Percentiles rank a stretch among this genome's conserved stretches.
phyloP scores from a whole-genome alignment of 2,329 filamentous ascomycete species.

The Gaeumannomyces sp. region DNA sequence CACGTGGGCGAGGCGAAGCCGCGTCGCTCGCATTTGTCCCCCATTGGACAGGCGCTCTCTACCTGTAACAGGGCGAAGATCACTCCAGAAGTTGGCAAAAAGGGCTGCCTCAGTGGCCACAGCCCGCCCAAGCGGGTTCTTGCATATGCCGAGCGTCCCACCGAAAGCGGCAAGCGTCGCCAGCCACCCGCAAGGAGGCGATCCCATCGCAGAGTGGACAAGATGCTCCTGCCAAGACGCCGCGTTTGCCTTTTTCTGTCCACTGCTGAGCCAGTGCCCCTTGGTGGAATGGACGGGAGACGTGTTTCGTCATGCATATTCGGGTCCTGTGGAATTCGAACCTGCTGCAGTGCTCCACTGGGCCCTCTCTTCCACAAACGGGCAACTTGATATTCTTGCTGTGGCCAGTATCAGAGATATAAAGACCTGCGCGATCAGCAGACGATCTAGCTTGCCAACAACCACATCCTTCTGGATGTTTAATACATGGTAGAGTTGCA shows the following conservation, averaged over 20 bases:
- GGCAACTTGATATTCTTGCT: background rate
- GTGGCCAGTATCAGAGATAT: background rate
- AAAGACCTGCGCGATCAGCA: background rate
- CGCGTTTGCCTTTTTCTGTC: background rate
- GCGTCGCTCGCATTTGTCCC: background rate
- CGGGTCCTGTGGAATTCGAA: too few relatives aligned
- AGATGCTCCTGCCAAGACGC: background rate
- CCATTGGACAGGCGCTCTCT: background rate
- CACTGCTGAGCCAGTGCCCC: background rate
- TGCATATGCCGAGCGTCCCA: constrained; percentile 1
- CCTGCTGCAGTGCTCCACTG: background rate
- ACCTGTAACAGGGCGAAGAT: background rate
- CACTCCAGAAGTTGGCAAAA: background rate
- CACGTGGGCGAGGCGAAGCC: background rate
- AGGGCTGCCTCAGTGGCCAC: background rate
- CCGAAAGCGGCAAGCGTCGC: background rate
- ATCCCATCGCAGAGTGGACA: background rate
- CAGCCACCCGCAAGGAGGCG: background rate
- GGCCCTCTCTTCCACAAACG: background rate
- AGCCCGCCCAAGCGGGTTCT: background rate
- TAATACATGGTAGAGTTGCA: background rate
- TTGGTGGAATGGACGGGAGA: background rate
- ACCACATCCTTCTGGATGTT: background rate
- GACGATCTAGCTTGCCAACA: background rate
- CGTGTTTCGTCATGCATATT: background rate